Conservation (phyloP, 352 stramenopile genomes). For the Phytopythium sindhum region DNA sequence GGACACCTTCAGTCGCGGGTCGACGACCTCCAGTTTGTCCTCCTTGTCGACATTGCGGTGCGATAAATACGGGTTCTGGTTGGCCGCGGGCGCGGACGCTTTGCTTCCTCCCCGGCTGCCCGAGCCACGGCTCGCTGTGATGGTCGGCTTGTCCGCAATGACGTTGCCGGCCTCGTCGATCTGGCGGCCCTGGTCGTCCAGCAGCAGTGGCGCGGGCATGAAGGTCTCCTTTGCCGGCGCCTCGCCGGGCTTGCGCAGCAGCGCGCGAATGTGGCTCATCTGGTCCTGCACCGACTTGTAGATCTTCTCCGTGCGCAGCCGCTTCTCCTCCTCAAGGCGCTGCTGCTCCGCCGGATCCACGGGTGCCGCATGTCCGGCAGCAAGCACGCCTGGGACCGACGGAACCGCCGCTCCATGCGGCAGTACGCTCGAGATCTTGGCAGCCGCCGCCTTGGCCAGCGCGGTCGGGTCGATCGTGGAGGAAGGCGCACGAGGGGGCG, state of each 20-base stretch:
- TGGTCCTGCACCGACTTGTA: constrained; percentile 83
- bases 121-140: constrained; percentile 42
- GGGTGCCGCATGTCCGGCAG: constrained; percentile 5
- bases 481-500: neutral
- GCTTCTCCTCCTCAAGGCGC: constrained; percentile 52
- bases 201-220: constrained; percentile 71
- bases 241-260: constrained; percentile 49
- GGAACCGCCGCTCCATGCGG: constrained; percentile 20
- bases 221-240: constrained; percentile 29
- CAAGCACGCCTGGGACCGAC: neutral
- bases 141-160: constrained; percentile 39
- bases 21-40: constrained; percentile 63
- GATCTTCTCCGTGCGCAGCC: constrained; percentile 66
- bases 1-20: constrained; percentile 69
- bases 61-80: constrained; percentile 77
- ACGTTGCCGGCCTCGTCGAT: constrained; percentile 73
- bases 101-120: constrained; percentile 35
- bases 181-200: constrained; percentile 78
- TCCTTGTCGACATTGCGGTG: constrained; percentile 71
- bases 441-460: constrained; percentile 63
- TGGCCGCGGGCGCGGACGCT: constrained; percentile 21
- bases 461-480: constrained; percentile 43
- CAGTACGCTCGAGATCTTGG: constrained; percentile 68
- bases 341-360: constrained; percentile 30
- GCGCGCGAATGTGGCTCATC: constrained; percentile 71